phyloP scores from a whole-genome alignment of 768 basidiomycete genomes.

The Suillus paluster region DNA sequence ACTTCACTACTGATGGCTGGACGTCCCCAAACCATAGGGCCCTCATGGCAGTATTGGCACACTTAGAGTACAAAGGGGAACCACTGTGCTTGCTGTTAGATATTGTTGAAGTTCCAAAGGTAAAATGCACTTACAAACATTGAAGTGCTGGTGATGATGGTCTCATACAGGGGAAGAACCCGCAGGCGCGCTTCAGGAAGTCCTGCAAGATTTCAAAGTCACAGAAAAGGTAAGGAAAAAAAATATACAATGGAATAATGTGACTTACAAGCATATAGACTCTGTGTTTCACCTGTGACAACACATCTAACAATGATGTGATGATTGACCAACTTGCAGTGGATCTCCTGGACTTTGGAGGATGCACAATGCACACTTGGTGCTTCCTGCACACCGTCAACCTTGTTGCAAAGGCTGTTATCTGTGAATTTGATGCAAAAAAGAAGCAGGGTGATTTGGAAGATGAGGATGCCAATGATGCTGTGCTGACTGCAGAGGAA shows the following conservation, averaged over 20 bases:
- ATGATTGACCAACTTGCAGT: background rate
- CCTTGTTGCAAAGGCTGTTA: background rate
- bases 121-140: conserved; percentile 9
- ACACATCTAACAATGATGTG: background rate
- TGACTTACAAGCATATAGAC: background rate
- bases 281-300: background rate
- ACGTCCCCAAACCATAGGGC: conserved; percentile 41
- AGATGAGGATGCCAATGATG: conserved; percentile 1
- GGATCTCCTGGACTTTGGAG: background rate
- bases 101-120: conserved; percentile 39
- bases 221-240: conserved; percentile 32
- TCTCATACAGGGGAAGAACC: conserved; percentile 41
- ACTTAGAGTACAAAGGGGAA: conserved; percentile 35
- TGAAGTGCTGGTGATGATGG: conserved; percentile 9
- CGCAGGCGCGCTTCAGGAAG: conserved; percentile 35
- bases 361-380: background rate
- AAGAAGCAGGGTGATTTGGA: background rate
- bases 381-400: background rate
- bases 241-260: background rate
- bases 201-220: conserved; percentile 43
- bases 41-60: conserved; percentile 36
- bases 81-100: conserved; percentile 37
- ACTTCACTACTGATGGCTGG: conserved; percentile 43
- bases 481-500: background rate
- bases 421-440: background rate